phyloP scores from a whole-genome alignment of 768 basidiomycete genomes.

The Tulasnella sp. region DNA sequence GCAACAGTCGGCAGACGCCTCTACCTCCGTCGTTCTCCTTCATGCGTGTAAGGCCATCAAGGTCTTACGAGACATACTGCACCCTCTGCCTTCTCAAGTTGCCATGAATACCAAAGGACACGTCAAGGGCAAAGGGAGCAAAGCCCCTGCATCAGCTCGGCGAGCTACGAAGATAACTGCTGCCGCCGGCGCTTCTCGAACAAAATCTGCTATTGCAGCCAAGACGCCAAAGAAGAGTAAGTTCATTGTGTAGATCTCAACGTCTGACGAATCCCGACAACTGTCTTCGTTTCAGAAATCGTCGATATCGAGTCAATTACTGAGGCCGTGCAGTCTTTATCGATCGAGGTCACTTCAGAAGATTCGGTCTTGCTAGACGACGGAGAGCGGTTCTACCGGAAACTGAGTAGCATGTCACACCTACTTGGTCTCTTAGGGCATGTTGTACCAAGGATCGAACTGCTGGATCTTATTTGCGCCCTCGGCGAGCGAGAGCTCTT shows the following conservation, averaged over 20 bases:
- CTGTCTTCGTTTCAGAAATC: neutral
- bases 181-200: conserved; percentile 18
- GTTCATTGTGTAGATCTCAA: conserved; percentile 27
- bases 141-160: neutral
- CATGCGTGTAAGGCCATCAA: conserved; percentile 45
- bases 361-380: conserved; percentile 11
- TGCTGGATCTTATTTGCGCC: conserved; percentile 52
- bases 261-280: conserved; percentile 32
- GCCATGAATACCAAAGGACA: neutral
- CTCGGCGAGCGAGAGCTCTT: conserved; percentile 41
- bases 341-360: neutral
- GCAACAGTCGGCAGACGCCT: conserved; percentile 33
- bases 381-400: conserved; percentile 10
- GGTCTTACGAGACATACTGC: conserved; percentile 27
- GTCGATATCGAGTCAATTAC: neutral
- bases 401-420: conserved; percentile 42
- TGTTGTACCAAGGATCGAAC: conserved; percentile 50
- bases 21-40: conserved; percentile 33
- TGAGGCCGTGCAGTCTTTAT: neutral
- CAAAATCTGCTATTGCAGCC: conserved; percentile 20
- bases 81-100: neutral
- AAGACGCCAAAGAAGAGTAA: conserved; percentile 5
- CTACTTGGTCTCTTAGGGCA: conserved; percentile 63
- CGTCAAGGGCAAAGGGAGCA: neutral
- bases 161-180: conserved; percentile 21